A percentile compares a stretch with the other conserved stretches of the same genome.
Evolutionary conservation across 805 yeast species (phyloP).

Genomic region (Candida arabinofermentans): DNA sequence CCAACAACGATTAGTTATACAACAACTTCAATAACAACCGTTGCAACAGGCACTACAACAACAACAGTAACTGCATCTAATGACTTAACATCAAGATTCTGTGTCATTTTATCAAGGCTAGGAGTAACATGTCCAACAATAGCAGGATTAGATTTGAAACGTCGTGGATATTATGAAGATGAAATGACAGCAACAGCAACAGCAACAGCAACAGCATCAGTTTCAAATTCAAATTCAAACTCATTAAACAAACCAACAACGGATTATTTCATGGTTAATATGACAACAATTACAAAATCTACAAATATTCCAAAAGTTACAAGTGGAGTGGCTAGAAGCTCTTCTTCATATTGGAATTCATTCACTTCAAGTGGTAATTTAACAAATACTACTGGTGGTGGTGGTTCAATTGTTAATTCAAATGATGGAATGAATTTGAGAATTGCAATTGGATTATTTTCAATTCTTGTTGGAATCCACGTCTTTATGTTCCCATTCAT

Average conservation of each 20-base stretch:
- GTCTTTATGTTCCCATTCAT: slow-evolving; percentile 9
- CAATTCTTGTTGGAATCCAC: slow-evolving; percentile 10
- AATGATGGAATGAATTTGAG: slow-evolving; percentile 5
- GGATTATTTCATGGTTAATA: no score
- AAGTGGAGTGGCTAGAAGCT: no score
- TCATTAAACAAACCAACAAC: no score
- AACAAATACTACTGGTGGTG: not conserved
- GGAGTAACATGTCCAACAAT: slow-evolving; percentile 17
- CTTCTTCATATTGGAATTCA: not conserved
- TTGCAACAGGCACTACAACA: slow-evolving; percentile 6
- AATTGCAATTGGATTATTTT: slow-evolving; percentile 10
- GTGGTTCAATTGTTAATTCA: not conserved
- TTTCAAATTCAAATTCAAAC: no score
- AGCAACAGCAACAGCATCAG: not conserved
- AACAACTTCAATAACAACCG: slow-evolving; percentile 6
- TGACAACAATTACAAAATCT: no score
- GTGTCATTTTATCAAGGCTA: slow-evolving; percentile 14
- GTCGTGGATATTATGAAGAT: slow-evolving; percentile 7
- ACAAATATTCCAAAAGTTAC: not conserved
- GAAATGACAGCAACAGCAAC: not conserved
- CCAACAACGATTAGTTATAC: slow-evolving; percentile 5
- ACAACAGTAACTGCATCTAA: slow-evolving; percentile 11
- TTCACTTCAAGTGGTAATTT: not conserved
- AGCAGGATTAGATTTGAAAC: slow-evolving; percentile 2
- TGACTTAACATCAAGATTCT: slow-evolving; percentile 18